phyloP scores from a whole-genome alignment of 306 rosid species.

The Lathyrus sativus region DNA sequence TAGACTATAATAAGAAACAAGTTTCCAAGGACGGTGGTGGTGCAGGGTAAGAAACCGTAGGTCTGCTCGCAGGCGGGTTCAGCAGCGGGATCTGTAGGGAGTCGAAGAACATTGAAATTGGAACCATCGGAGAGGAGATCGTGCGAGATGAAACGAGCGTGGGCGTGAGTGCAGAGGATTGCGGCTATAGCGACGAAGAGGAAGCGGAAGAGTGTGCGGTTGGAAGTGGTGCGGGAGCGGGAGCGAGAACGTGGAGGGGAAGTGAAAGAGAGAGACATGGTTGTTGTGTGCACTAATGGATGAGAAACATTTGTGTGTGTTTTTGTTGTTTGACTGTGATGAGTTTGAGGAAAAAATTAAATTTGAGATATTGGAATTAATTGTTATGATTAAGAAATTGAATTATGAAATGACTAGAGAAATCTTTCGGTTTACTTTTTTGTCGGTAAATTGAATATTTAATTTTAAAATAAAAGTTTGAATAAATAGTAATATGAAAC shows the following conservation, averaged over 20 bases:
- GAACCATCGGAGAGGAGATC: conserved; percentile 63
- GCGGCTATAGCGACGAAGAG: conserved; percentile 23
- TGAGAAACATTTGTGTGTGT: background rate
- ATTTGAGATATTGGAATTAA: background rate
- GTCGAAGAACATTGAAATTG: background rate
- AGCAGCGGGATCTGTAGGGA: background rate
- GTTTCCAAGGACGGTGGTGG: conserved; percentile 53
- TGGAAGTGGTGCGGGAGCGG: background rate
- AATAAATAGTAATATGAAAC: no score
- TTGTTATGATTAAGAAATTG: no score
- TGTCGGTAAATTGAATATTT: no score
- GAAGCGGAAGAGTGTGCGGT: conserved; percentile 31
- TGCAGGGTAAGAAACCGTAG: conserved; percentile 87
- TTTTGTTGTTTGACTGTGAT: background rate
- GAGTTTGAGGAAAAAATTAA: background rate
- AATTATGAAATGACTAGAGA: no score
- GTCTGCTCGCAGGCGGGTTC: conserved; percentile 77
- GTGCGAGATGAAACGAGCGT: conserved; percentile 38
- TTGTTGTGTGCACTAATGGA: background rate
- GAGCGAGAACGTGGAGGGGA: background rate
- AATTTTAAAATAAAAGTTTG: no score
- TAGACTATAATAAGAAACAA: conserved; percentile 68
- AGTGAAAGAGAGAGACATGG: conserved; percentile 15
- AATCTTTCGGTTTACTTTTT: no score
- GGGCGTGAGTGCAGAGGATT: conserved; percentile 49